phyloP scores from a whole-genome alignment of 108 stramenopile species.

The Pseudonitzschia multistriata region DNA sequence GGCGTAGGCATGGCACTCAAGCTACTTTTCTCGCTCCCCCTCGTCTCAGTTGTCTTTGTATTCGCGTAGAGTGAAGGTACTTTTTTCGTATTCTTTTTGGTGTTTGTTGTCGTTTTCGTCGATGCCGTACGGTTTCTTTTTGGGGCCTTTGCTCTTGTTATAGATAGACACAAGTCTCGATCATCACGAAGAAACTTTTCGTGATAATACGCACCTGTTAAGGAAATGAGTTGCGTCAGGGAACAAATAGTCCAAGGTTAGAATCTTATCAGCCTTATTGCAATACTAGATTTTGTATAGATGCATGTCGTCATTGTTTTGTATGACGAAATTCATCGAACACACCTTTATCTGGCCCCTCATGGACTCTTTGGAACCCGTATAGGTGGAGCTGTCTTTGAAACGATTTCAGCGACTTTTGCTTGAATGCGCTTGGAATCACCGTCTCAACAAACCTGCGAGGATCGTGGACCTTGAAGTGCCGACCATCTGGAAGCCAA shows the following conservation, averaged over 20 bases:
- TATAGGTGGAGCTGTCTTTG: constrained; percentile 76
- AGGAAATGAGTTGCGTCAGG: no score
- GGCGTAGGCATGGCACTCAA: neutral
- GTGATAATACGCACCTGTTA: constrained; percentile 66
- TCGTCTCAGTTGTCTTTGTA: neutral
- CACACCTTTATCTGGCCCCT: constrained; percentile 28
- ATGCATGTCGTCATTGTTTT: neutral
- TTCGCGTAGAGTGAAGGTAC: neutral
- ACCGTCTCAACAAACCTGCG: constrained; percentile 51
- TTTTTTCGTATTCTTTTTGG: neutral
- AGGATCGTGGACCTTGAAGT: constrained; percentile 60
- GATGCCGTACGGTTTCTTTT: constrained; percentile 11
- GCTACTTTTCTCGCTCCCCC: neutral
- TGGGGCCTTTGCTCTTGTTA: constrained; percentile 32
- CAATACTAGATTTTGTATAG: neutral
- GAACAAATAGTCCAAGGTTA: neutral
- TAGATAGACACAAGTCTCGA: constrained; percentile 29
- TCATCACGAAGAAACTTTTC: constrained; percentile 57
- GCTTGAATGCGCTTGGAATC: constrained; percentile 55
- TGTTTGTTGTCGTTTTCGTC: neutral
- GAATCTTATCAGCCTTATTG: neutral
- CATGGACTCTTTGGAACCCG: constrained; percentile 50
- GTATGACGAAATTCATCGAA: neutral
- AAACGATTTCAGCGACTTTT: constrained; percentile 57
- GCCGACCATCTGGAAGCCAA: constrained; percentile 66